phyloP scores from a whole-genome alignment of 2,329 filamentous ascomycete species.

The Volutella citrinella region DNA sequence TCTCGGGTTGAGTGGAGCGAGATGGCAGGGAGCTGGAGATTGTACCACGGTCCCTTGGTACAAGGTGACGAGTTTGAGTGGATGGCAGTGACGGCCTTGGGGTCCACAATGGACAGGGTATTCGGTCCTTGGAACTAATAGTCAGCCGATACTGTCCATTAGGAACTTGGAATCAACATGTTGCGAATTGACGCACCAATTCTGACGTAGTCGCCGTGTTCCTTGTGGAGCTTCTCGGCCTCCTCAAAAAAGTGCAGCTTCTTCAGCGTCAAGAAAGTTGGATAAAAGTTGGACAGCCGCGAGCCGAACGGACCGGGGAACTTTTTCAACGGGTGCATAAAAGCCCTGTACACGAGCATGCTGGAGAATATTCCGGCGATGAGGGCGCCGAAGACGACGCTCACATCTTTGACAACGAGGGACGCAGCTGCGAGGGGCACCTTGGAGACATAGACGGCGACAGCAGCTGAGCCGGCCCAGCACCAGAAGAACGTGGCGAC shows the following conservation, averaged over 20 bases:
- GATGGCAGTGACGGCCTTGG: constrained; percentile 9
- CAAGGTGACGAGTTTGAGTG: constrained; percentile 9
- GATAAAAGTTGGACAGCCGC: constrained; percentile 6
- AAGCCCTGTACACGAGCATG: constrained; percentile 6
- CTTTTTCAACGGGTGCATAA: constrained; percentile 10
- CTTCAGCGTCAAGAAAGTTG: not conserved
- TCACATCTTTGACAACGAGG: too few relatives aligned
- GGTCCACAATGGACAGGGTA: constrained; percentile 11
- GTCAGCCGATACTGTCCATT: not conserved
- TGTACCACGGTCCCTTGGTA: constrained; percentile 13
- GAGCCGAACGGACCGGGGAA: constrained; percentile 16
- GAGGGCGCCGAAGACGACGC: too few relatives aligned
- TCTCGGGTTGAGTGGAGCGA: constrained; percentile 9
- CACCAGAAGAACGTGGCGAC: constrained; percentile 1
- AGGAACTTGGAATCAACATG: not conserved
- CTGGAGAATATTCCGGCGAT: constrained; percentile 5
- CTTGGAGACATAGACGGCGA: not conserved
- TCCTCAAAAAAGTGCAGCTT: constrained; percentile 10
- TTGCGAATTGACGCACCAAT: too few relatives aligned
- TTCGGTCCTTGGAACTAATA: constrained; percentile 5
- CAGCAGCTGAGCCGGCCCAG: too few relatives aligned
- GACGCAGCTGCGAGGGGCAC: not conserved
- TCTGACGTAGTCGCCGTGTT: constrained; percentile 16
- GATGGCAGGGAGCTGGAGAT: constrained; percentile 1
- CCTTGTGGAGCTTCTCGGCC: constrained; percentile 8